These are phyloP conservation scores for Kwoniella sp. DNA, from an alignment of 768 basidiomycete species.

Conservation along the genomic window DNA sequence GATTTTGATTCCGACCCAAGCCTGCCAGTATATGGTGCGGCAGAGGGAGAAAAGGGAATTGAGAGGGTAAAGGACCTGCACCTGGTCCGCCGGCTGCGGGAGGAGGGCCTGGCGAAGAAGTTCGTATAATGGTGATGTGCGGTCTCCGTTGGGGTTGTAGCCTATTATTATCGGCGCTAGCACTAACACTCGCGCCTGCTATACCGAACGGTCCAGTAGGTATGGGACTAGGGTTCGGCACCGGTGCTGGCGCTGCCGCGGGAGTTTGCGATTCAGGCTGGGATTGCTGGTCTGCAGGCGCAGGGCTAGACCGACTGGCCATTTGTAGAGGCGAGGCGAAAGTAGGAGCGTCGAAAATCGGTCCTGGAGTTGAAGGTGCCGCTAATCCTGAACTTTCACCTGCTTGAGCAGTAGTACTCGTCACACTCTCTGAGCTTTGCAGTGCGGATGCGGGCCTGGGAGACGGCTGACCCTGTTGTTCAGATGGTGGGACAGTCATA, in stretches of 20 bases:
- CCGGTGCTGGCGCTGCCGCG: background rate
- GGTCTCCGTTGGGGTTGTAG: constrained; percentile 21
- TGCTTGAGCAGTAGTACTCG: background rate
- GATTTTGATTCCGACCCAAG: background rate
- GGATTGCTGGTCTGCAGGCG: background rate
- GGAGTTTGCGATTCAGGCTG: background rate
- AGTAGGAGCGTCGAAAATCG: constrained; percentile 22
- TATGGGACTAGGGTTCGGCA: background rate
- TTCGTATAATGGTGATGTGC: constrained; percentile 30
- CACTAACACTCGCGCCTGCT: background rate
- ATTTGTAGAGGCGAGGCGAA: constrained; percentile 28
- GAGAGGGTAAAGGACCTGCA: background rate
- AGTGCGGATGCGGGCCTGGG: background rate
- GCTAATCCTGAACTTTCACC: background rate
- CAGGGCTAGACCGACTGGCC: constrained; percentile 11
- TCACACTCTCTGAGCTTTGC: too few relatives aligned
- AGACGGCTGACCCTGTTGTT: background rate
- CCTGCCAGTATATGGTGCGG: background rate
- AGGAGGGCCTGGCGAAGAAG: background rate
- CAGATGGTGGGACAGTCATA: background rate
- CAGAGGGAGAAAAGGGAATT: background rate
- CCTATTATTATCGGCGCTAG: constrained; percentile 3
- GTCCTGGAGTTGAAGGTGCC: constrained; percentile 7
- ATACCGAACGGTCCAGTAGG: background rate
- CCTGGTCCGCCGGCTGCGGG: background rate